Evolutionary conservation across 805 yeast genomes (phyloP).

Genomic region (Saturnispora hagleri): DNA sequence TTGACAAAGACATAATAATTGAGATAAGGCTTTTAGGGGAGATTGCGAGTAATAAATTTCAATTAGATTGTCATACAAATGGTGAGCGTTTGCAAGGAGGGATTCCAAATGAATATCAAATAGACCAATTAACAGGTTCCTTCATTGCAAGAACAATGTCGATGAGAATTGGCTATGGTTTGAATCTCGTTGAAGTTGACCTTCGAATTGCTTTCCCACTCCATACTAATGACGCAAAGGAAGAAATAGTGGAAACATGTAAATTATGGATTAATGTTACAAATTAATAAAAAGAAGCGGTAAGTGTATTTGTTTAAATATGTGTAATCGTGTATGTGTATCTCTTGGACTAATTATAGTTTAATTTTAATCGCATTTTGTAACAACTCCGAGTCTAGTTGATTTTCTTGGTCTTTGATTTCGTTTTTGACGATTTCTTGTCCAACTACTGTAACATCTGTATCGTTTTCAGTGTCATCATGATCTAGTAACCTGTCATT

Average conservation of each 20-base stretch:
- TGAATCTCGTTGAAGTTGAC: constrained; percentile 29
- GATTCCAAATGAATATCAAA: constrained; percentile 29
- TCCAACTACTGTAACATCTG: constrained; percentile 1
- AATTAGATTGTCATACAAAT: constrained; percentile 32
- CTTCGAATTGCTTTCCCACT: not conserved
- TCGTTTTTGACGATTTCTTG: not conserved
- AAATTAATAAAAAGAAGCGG: constrained; percentile 1
- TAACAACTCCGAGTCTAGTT: not conserved
- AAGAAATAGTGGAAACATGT: constrained; percentile 23
- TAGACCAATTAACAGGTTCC: constrained; percentile 1
- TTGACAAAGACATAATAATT: constrained; percentile 35
- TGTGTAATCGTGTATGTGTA: not conserved
- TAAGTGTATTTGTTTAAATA: too few species aligned
- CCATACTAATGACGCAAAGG: not conserved
- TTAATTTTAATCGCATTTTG: not conserved
- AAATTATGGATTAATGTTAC: constrained; percentile 35
- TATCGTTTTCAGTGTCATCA: constrained; percentile 4
- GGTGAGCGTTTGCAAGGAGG: constrained; percentile 36
- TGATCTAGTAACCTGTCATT: constrained; percentile 22
- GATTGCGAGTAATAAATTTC: constrained; percentile 30
- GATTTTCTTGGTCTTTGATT: not conserved
- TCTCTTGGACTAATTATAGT: not conserved
- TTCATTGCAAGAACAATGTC: constrained; percentile 3
- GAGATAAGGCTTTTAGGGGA: constrained; percentile 35
- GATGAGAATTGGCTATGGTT: constrained; percentile 32